Conservation (phyloP, 176 grass and related monocot species). For the Raddia distichophylla region DNA sequence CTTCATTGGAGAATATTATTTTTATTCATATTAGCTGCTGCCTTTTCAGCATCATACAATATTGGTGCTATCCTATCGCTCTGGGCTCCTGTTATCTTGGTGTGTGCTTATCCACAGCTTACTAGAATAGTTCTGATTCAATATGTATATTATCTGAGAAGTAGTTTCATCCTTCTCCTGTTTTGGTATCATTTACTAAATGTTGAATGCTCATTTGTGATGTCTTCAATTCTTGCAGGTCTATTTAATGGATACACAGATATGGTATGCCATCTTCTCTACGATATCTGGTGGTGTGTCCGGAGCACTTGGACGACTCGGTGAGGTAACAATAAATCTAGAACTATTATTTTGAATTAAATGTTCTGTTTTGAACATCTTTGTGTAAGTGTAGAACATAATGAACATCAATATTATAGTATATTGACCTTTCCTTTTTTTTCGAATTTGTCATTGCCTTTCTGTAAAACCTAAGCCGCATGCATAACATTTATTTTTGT, state of each 20-base stretch:
- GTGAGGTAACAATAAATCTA: constrained; percentile 71
- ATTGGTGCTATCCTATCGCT: constrained; percentile 76
- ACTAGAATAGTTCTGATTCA: constrained; percentile 14
- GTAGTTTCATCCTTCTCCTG: not conserved
- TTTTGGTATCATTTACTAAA: constrained; percentile 21
- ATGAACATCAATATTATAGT: constrained; percentile 21
- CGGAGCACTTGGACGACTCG: constrained; percentile 94
- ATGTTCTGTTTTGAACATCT: not conserved
- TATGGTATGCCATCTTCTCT: constrained; percentile 96
- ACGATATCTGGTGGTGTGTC: constrained; percentile 89
- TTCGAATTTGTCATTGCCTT: constrained; percentile 10
- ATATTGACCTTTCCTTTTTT: not conserved
- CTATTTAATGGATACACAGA: constrained; percentile 98
- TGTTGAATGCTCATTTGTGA: constrained; percentile 11
- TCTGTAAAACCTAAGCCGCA: not conserved
- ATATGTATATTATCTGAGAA: constrained; percentile 30
- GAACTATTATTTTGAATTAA: constrained; percentile 12
- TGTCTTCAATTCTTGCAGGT: constrained; percentile 59
- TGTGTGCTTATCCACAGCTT: constrained; percentile 39
- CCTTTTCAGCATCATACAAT: constrained; percentile 75
- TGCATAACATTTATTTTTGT: not conserved
- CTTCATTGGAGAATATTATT: constrained; percentile 17
- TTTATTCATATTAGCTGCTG: constrained; percentile 18
- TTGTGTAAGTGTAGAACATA: not conserved
- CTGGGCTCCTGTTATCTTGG: constrained; percentile 91